phyloP scores from a whole-genome alignment of 2,329 filamentous ascomycete species.

The Domatiomyces globalis region DNA sequence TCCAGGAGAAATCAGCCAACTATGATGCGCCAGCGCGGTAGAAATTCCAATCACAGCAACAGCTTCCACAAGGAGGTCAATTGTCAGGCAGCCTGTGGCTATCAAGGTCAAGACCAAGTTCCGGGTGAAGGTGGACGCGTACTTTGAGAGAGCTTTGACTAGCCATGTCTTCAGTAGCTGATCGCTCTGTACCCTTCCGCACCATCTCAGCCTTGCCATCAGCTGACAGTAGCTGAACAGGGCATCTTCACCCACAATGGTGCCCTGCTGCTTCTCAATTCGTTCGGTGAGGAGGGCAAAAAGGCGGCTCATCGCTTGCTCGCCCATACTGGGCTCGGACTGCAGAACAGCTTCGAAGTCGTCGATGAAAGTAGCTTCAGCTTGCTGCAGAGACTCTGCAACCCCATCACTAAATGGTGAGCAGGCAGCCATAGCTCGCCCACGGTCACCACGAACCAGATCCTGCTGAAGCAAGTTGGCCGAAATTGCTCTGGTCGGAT shows the following conservation, averaged over 20 bases:
- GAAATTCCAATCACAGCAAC: neutral
- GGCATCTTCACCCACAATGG: slow-evolving; percentile 15
- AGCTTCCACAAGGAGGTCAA: slow-evolving; percentile 25
- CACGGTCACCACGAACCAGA: slow-evolving; percentile 30
- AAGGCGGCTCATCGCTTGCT: slow-evolving; percentile 29
- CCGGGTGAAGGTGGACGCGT: slow-evolving; percentile 23
- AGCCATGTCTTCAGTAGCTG: slow-evolving; percentile 31
- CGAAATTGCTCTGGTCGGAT: slow-evolving; percentile 27
- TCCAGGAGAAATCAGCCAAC: neutral
- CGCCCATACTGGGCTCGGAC: slow-evolving; percentile 33
- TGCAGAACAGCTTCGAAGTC: slow-evolving; percentile 34
- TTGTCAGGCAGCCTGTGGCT: slow-evolving; percentile 32
- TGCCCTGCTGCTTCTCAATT: slow-evolving; percentile 23
- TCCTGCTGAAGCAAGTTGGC: slow-evolving; percentile 32
- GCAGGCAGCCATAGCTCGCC: slow-evolving; percentile 30
- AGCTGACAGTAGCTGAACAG: slow-evolving; percentile 26
- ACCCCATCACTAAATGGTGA: slow-evolving; percentile 37
- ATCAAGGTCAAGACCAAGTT: slow-evolving; percentile 28
- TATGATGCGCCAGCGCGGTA: neutral
- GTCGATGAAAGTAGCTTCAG: slow-evolving; percentile 29
- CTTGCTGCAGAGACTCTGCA: slow-evolving; percentile 27
- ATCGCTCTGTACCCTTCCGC: slow-evolving; percentile 32
- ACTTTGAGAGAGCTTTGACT: slow-evolving; percentile 23
- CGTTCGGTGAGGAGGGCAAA: slow-evolving; percentile 29
- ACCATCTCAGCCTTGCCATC: slow-evolving; percentile 30